A percentile compares a stretch with the other conserved stretches of the same genome.
Evolutionary conservation across 371 early-diverging fungal species (phyloP).

Genomic region (Mucor ambiguus): DNA sequence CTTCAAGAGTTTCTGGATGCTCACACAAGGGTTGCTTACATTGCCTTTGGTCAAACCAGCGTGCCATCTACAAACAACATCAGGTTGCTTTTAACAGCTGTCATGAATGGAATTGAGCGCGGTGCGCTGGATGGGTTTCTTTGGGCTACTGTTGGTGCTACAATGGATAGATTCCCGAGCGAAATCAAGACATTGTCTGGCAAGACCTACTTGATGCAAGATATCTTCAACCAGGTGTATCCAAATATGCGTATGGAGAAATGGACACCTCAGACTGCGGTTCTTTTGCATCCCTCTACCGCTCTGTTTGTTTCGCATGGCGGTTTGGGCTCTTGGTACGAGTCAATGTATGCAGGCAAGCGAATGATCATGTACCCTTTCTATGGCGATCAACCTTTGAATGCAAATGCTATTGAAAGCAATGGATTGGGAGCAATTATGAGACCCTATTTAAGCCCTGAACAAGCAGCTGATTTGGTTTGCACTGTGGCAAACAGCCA

Average conservation of each 20-base stretch:
- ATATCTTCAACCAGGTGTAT: constrained; percentile 2
- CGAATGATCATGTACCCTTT: constrained; percentile 35
- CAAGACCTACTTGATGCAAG: background rate
- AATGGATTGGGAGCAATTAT: constrained; percentile 7
- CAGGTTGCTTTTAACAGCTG: constrained; percentile 19
- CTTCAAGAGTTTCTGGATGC: constrained; percentile 1
- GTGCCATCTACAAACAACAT: constrained; percentile 7
- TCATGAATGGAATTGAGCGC: constrained; percentile 21
- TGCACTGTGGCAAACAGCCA: constrained; percentile 2
- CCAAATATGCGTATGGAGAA: constrained; percentile 12
- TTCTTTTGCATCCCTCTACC: constrained; percentile 36
- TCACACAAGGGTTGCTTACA: constrained; percentile 27
- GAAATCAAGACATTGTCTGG: constrained; percentile 8
- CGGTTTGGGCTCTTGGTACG: constrained; percentile 36
- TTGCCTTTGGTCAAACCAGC: constrained; percentile 37
- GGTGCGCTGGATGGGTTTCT: constrained; percentile 32
- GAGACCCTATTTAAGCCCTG: background rate
- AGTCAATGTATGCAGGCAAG: constrained; percentile 31
- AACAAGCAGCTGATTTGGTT: constrained; percentile 9
- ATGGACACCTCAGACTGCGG: constrained; percentile 45
- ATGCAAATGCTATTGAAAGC: constrained; percentile 11
- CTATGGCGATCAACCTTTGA: constrained; percentile 40
- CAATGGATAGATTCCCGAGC: constrained; percentile 11
- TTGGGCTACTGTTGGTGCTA: constrained; percentile 24
- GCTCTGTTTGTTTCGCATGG: constrained; percentile 43